Percentiles rank a stretch among this genome's conserved stretches.
Conservation (phyloP, 306 rosid genomes). For the Trifolium fragiferum region DNA sequence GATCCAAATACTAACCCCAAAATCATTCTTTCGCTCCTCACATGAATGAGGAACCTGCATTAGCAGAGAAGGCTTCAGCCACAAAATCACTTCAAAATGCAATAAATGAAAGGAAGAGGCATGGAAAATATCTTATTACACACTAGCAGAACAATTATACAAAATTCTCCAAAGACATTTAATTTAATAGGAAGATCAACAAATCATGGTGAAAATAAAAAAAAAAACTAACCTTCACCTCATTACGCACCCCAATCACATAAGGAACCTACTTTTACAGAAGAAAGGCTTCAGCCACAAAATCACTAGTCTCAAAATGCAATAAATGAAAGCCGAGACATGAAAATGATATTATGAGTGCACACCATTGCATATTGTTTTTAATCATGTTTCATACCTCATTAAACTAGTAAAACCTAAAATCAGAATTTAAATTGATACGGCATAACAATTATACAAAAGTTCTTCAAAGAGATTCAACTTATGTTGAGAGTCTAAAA, state of each 20-base stretch:
- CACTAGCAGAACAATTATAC: background rate
- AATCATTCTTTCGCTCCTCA: background rate
- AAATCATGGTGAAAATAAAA: slow-evolving; percentile 16
- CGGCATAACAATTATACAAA: background rate
- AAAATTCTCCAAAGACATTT: slow-evolving; percentile 25
- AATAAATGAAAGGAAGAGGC: slow-evolving; percentile 15
- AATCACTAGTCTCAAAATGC: slow-evolving; percentile 23
- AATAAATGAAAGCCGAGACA: slow-evolving; percentile 14
- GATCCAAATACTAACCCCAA: slow-evolving; percentile 72
- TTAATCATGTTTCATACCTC: background rate
- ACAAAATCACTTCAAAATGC: slow-evolving; percentile 24
- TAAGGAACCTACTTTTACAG: background rate
- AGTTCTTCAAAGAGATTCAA: slow-evolving; percentile 25
- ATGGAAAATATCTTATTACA: background rate
- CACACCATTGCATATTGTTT: background rate
- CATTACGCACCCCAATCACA: slow-evolving; percentile 37
- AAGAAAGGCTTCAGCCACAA: slow-evolving; percentile 26
- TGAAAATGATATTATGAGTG: background rate
- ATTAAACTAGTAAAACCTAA: background rate
- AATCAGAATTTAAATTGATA: too few species aligned
- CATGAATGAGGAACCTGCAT: background rate
- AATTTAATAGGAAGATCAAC: slow-evolving; percentile 22
- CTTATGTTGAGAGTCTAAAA: background rate
- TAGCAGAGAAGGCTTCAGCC: slow-evolving; percentile 2
- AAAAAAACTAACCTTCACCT: slow-evolving; percentile 55